A percentile compares a stretch with the other conserved stretches of the same genome.
Conservation (phyloP, 2,329 filamentous ascomycete species). For the Graphiopsis chlorocephala region DNA sequence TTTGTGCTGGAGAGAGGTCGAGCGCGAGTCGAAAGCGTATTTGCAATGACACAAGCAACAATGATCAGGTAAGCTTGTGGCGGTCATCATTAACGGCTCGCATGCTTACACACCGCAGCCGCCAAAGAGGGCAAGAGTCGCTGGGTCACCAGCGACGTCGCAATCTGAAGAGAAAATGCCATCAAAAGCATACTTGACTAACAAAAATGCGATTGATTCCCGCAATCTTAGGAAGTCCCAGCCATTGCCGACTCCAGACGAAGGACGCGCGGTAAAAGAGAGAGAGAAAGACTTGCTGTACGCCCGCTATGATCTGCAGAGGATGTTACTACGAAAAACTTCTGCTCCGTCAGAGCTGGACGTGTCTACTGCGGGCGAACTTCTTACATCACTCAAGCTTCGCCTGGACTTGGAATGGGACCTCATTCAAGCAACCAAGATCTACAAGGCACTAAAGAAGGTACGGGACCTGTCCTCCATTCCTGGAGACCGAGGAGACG, state of each 20-base stretch:
- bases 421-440: neutral
- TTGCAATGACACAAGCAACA: slow-evolving; percentile 1
- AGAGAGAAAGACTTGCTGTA: neutral
- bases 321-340: neutral
- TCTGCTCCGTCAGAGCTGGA: neutral
- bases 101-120: slow-evolving; percentile 5
- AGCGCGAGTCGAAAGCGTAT: neutral
- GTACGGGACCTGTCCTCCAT: neutral
- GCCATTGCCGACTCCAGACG: too few species aligned
- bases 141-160: neutral
- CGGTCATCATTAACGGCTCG: neutral
- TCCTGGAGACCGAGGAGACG: neutral
- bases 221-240: neutral
- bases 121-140: too few species aligned
- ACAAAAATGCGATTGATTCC: neutral
- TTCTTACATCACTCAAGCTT: neutral
- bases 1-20: neutral
- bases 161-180: neutral
- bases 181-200: slow-evolving; percentile 3
- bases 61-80: slow-evolving; percentile 2
- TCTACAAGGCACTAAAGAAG: neutral
- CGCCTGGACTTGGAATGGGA: neutral
- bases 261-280: neutral
- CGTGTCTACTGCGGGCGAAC: neutral
- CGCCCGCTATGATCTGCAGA: neutral